These are phyloP conservation scores for Malus sylvestris DNA, from an alignment of 306 rosid species.

Conservation along the genomic window DNA sequence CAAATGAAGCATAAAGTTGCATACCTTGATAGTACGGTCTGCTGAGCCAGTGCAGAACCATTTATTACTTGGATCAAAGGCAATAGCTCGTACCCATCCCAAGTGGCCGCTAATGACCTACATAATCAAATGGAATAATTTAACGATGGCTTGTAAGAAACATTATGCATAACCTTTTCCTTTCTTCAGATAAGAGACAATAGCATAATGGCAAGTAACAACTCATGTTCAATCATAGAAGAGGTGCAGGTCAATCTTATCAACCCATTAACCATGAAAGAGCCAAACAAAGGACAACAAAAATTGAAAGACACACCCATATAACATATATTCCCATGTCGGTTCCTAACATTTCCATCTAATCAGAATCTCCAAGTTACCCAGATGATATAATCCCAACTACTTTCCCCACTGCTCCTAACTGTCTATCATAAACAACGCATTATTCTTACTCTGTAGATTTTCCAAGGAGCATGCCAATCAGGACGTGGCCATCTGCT, in stretches of 20 bases:
- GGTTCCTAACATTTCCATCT: not conserved
- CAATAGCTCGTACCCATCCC: slow-evolving; percentile 98
- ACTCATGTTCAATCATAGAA: not conserved
- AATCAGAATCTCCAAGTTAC: not conserved
- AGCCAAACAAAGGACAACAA: not conserved
- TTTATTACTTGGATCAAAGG: slow-evolving; percentile 92
- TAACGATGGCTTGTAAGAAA: not conserved
- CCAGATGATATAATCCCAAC: not conserved
- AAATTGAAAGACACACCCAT: not conserved
- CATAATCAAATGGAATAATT: slow-evolving; percentile 16
- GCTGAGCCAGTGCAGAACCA: slow-evolving; percentile 99
- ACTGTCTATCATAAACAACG: not conserved
- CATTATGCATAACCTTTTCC: not conserved
- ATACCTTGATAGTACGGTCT: slow-evolving; percentile 98
- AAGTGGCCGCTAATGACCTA: slow-evolving; percentile 97
- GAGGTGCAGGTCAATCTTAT: not conserved
- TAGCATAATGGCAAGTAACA: not conserved
- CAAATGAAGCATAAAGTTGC: slow-evolving; percentile 9
- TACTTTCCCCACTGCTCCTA: slow-evolving; percentile 7
- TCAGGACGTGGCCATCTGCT: slow-evolving; percentile 98
- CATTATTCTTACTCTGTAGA: slow-evolving; percentile 64
- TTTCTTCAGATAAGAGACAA: not conserved
- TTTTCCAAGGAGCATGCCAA: slow-evolving; percentile 98
- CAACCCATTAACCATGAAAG: not conserved
- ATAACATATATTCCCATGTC: not conserved